Conservation (phyloP, 305 asterid species). For the Solanum hybrid region DNA sequence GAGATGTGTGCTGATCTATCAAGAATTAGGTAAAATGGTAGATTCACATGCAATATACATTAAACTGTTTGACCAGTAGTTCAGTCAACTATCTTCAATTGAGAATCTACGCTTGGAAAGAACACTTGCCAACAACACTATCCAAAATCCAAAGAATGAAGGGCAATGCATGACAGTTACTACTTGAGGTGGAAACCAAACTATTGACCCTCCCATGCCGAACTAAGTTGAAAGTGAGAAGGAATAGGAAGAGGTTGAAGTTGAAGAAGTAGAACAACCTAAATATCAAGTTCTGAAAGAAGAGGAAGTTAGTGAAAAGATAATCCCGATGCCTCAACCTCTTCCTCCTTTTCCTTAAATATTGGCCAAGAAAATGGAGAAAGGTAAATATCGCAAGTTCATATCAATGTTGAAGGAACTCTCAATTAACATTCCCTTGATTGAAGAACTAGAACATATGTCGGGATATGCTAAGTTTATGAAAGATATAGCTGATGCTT, state of each 20-base stretch:
- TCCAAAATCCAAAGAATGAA: background rate
- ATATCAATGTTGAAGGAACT: background rate
- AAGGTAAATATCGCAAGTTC: background rate
- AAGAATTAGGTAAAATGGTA: background rate
- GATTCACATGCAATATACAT: background rate
- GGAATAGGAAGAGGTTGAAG: background rate
- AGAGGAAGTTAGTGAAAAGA: background rate
- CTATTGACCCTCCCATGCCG: background rate
- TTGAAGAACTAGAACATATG: background rate
- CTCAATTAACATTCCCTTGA: background rate
- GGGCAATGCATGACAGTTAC: background rate
- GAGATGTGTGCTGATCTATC: background rate
- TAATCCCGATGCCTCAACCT: background rate
- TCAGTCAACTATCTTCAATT: background rate
- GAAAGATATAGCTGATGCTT: background rate
- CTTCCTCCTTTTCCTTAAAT: background rate
- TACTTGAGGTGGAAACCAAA: background rate
- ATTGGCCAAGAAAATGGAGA: background rate
- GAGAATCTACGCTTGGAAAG: background rate
- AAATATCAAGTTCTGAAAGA: too few species aligned
- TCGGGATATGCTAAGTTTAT: background rate
- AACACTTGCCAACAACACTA: background rate
- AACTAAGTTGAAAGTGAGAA: background rate
- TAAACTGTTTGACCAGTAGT: background rate
- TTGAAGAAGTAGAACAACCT: background rate